phyloP scores from a whole-genome alignment of 352 stramenopile genomes.

The Saprolegnia diclina region DNA sequence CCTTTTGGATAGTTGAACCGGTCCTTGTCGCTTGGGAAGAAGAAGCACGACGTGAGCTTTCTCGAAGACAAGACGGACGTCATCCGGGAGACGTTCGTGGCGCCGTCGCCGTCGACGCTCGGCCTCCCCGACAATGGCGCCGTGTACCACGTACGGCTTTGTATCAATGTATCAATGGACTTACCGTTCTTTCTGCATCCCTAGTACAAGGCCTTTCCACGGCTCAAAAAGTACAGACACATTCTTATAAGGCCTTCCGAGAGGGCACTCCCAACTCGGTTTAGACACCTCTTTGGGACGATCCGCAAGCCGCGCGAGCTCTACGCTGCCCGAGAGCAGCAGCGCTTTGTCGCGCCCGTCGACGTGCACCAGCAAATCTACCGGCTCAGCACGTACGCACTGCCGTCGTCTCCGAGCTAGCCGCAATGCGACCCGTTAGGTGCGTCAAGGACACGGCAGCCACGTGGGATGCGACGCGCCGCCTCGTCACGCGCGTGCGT shows the following conservation, averaged over 20 bases:
- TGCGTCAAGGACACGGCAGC: slow-evolving; percentile 46
- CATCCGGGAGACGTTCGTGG: slow-evolving; percentile 80
- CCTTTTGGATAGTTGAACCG: slow-evolving; percentile 43
- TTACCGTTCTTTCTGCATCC: too few species aligned
- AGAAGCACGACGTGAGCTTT: slow-evolving; percentile 80
- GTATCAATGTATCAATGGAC: too few species aligned
- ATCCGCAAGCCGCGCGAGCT: slow-evolving; percentile 68
- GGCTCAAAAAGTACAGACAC: slow-evolving; percentile 61
- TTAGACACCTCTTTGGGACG: slow-evolving; percentile 61
- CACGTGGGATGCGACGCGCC: slow-evolving; percentile 60
- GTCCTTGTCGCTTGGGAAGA: slow-evolving; percentile 63
- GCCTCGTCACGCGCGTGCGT: slow-evolving; percentile 60
- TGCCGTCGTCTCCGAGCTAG: background rate
- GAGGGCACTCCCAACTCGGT: background rate
- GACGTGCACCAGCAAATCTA: slow-evolving; percentile 73
- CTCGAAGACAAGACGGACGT: slow-evolving; percentile 67
- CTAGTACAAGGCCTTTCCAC: slow-evolving; percentile 75
- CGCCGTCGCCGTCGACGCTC: slow-evolving; percentile 69
- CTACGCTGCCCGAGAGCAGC: slow-evolving; percentile 61
- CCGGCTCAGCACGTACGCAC: slow-evolving; percentile 48
- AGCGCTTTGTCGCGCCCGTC: slow-evolving; percentile 63
- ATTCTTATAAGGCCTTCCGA: too few species aligned
- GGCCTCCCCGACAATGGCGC: slow-evolving; percentile 70
- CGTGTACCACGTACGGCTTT: slow-evolving; percentile 51
- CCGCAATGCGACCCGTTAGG: slow-evolving; percentile 28